phyloP scores from a whole-genome alignment of 2,329 filamentous ascomycete genomes.

The Teratosphaeria epicoccoides region DNA sequence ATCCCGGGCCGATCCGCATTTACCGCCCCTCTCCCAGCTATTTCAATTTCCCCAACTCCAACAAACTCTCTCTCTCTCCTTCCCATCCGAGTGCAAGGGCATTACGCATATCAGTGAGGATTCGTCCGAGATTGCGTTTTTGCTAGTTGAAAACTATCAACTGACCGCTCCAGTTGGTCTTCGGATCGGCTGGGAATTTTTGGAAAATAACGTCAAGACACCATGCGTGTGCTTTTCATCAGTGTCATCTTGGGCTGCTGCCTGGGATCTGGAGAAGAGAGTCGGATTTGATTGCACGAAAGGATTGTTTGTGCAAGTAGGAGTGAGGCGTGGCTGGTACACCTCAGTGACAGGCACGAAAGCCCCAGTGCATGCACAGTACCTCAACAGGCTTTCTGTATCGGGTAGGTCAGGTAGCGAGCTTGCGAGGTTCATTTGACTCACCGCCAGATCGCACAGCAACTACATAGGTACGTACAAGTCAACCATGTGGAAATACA shows the following conservation, averaged over 20 bases:
- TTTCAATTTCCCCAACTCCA: neutral
- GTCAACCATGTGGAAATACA: too few relatives aligned
- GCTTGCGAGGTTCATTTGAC: too few relatives aligned
- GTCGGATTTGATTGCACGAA: too few relatives aligned
- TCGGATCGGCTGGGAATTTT: slow-evolving; percentile 70
- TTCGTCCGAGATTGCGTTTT: slow-evolving; percentile 79
- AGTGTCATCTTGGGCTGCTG: neutral
- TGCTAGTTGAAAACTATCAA: slow-evolving; percentile 83
- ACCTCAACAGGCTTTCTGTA: too few relatives aligned
- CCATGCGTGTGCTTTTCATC: slow-evolving; percentile 13
- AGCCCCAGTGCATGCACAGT: too few relatives aligned
- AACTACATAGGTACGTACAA: too few relatives aligned
- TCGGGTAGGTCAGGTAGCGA: too few relatives aligned
- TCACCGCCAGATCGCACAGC: too few relatives aligned
- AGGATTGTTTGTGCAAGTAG: too few relatives aligned
- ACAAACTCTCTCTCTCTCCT: neutral
- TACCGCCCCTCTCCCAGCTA: neutral
- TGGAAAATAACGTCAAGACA: slow-evolving; percentile 32
- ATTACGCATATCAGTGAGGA: slow-evolving; percentile 79
- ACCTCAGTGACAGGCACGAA: too few relatives aligned
- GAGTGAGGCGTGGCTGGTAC: neutral
- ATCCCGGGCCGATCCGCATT: neutral
- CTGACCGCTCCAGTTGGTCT: slow-evolving; percentile 65
- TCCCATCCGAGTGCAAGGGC: slow-evolving; percentile 43
- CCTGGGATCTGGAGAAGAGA: slow-evolving; percentile 6